Percentiles rank a stretch among this genome's conserved stretches.
Evolutionary conservation across 208 protist species (phyloP).

Genomic region (Acanthamoeba culbertsoni): DNA sequence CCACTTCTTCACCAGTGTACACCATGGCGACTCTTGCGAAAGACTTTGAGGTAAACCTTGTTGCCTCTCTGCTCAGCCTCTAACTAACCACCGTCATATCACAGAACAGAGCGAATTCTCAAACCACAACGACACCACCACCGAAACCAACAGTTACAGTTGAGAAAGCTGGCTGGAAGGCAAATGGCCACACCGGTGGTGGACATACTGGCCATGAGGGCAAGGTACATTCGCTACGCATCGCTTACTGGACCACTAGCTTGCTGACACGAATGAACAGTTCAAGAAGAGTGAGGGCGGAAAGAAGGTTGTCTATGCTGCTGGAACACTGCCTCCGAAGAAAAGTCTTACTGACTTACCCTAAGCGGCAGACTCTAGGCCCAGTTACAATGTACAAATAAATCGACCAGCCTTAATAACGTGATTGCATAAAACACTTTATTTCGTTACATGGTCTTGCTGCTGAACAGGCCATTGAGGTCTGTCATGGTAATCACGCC

Average conservation of each 20-base stretch:
- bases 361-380: not conserved
- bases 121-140: not conserved
- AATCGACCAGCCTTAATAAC: not conserved
- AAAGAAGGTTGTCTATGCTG: not conserved
- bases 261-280: not conserved
- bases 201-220: conserved; percentile 37
- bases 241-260: not conserved
- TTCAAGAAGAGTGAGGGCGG: conserved; percentile 28
- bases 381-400: not conserved
- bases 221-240: not conserved
- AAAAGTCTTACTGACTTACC: conserved; percentile 44
- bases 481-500: conserved; percentile 57
- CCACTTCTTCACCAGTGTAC: no score
- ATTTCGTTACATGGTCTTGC: conserved; percentile 17
- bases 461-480: not conserved
- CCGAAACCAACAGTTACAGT: not conserved
- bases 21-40: no score
- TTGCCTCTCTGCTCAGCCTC: no score
- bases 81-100: not conserved
- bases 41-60: no score
- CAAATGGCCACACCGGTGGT: conserved; percentile 11
- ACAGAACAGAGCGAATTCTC: not conserved
- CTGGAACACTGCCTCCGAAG: not conserved
- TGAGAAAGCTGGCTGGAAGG: conserved; percentile 7
- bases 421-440: no score